phyloP scores from a whole-genome alignment of 306 rosid genomes.

The Psophocarpus tetragonolobus region DNA sequence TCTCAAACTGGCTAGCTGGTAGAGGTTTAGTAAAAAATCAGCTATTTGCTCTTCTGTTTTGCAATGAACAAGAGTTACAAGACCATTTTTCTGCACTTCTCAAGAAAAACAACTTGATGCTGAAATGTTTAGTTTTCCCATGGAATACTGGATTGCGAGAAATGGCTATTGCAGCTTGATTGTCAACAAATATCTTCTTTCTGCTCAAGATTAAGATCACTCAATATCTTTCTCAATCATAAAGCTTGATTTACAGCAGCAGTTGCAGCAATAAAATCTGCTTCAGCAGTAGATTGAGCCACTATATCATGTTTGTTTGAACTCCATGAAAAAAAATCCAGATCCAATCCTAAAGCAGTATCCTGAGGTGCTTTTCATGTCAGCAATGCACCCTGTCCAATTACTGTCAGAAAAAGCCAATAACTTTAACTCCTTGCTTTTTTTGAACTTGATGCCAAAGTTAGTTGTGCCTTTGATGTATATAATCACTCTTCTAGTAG shows the following conservation, averaged over 20 bases:
- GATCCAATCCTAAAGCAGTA: neutral
- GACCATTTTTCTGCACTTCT: neutral
- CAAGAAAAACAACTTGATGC: neutral
- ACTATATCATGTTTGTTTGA: neutral
- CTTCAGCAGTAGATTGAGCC: no score
- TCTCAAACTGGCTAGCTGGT: no score
- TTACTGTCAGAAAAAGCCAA: neutral
- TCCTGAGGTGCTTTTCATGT: neutral
- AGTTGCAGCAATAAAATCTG: neutral
- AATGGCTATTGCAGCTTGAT: neutral
- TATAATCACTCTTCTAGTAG: no score
- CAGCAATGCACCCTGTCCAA: neutral
- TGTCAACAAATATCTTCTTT: no score
- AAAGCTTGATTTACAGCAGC: neutral
- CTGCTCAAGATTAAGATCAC: no score
- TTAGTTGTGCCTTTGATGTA: no score
- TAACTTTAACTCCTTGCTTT: neutral
- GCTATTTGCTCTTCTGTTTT: neutral
- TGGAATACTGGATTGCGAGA: neutral
- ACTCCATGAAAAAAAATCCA: neutral
- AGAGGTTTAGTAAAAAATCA: no score
- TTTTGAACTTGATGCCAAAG: neutral
- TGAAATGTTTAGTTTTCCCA: neutral
- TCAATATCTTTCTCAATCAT: no score
- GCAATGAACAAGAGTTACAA: neutral